Conservation (phyloP, 2,329 filamentous ascomycete species). For the Lecanoromycetidae sp. region DNA sequence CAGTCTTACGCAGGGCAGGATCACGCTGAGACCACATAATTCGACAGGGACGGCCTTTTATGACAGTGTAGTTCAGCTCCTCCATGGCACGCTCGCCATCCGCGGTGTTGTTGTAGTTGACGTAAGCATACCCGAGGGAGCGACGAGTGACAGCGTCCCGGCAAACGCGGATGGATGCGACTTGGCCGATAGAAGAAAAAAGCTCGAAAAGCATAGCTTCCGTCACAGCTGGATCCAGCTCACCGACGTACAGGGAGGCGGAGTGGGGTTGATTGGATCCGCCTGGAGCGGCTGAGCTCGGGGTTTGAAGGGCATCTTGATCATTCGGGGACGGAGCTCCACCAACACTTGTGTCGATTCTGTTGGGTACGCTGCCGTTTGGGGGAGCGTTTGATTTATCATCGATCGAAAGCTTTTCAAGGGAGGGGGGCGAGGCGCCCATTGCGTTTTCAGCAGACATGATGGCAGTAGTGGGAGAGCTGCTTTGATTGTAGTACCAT, state of each 20-base stretch:
- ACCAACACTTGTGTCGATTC: slow-evolving; percentile 19
- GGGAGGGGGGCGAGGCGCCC: slow-evolving; percentile 14
- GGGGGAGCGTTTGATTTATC: slow-evolving; percentile 12
- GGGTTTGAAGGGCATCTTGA: slow-evolving; percentile 25
- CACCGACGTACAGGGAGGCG: slow-evolving; percentile 95
- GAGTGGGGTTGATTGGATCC: slow-evolving; percentile 77
- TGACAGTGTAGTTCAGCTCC: slow-evolving; percentile 98
- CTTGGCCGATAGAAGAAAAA: slow-evolving; percentile 97
- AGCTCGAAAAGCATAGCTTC: slow-evolving; percentile 99
- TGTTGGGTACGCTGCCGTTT: slow-evolving; percentile 17
- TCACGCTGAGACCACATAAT: slow-evolving; percentile 99
- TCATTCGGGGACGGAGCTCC: slow-evolving; percentile 17
- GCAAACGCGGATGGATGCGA: slow-evolving; percentile 98
- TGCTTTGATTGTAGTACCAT: background rate
- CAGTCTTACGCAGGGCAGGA: slow-evolving; percentile 96
- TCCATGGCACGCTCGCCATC: slow-evolving; percentile 98
- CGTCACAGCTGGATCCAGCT: slow-evolving; percentile 93
- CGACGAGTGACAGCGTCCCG: slow-evolving; percentile 97
- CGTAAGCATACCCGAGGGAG: slow-evolving; percentile 97
- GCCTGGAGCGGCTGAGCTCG: slow-evolving; percentile 53
- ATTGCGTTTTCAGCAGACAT: slow-evolving; percentile 19
- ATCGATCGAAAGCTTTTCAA: slow-evolving; percentile 19
- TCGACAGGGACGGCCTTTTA: slow-evolving; percentile 96
- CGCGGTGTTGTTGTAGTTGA: slow-evolving; percentile 97
- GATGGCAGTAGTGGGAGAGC: background rate